These are phyloP conservation scores for Kurtzmaniella natalensis DNA, from an alignment of 1,139 yeast species.

Conservation along the genomic window DNA sequence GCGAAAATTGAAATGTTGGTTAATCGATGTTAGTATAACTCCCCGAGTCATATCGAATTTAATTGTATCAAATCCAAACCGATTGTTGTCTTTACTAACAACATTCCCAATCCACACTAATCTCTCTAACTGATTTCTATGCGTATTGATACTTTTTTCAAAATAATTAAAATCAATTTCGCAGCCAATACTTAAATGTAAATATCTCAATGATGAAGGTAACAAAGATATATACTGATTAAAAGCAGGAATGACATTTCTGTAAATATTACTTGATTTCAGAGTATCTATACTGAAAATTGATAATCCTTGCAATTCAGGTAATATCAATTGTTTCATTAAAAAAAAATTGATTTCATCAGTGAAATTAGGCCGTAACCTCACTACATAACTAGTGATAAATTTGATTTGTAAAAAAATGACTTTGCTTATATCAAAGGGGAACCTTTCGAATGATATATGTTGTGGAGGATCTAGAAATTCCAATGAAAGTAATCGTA, in stretches of 20 bases:
- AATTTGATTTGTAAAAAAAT: conserved; percentile 4
- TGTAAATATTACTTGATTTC: conserved; percentile 1
- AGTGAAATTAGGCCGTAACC: conserved; percentile 1
- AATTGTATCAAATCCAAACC: neutral
- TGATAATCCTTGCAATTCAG: conserved; percentile 4
- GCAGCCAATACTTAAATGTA: conserved; percentile 7
- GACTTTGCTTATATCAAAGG: neutral
- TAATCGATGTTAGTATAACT: conserved; percentile 2
- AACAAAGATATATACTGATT: conserved; percentile 2
- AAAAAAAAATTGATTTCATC: conserved; percentile 5
- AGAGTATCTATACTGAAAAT: conserved; percentile 6
- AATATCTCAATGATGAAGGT: conserved; percentile 2
- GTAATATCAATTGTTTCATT: conserved; percentile 1
- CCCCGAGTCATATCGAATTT: conserved; percentile 7
- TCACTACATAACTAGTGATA: conserved; percentile 2
- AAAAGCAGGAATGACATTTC: conserved; percentile 4
- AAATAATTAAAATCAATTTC: conserved; percentile 5
- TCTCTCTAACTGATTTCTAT: conserved; percentile 3
- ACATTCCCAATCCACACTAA: conserved; percentile 9
- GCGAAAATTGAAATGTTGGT: neutral
- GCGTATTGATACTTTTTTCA: neutral
- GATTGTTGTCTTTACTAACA: neutral
- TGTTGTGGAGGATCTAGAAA: conserved; percentile 2
- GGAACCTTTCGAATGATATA: neutral
- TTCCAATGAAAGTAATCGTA: conserved; percentile 2